phyloP scores from a whole-genome alignment of 805 yeast species.

The Kluyveromyces starmeri region DNA sequence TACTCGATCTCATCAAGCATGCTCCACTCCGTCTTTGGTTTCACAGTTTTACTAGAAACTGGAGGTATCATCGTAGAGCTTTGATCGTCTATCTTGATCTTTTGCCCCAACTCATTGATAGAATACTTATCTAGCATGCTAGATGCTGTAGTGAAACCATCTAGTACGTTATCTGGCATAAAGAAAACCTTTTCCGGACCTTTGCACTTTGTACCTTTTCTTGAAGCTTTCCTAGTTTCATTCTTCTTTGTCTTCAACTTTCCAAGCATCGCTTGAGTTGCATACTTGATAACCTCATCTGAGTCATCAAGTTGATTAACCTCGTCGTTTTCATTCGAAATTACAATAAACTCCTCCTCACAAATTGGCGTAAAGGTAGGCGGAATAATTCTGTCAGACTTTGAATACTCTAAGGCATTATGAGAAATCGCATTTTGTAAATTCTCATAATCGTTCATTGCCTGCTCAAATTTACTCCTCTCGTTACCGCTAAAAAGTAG shows the following conservation, averaged over 20 bases:
- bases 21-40: slow-evolving; percentile 2
- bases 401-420: slow-evolving; percentile 35
- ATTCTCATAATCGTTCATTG: slow-evolving; percentile 73
- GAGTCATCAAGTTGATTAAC: slow-evolving; percentile 46
- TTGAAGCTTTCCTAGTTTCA: slow-evolving; percentile 11
- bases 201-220: slow-evolving; percentile 7
- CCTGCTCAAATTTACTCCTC: slow-evolving; percentile 66
- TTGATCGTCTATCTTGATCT: not conserved
- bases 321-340: slow-evolving; percentile 63
- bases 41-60: not conserved
- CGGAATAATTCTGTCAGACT: slow-evolving; percentile 66
- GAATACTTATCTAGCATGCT: slow-evolving; percentile 33
- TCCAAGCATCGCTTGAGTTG: slow-evolving; percentile 54
- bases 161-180: slow-evolving; percentile 65
- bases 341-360: slow-evolving; percentile 45
- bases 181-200: slow-evolving; percentile 40
- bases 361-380: slow-evolving; percentile 44
- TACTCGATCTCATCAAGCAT: slow-evolving; percentile 8
- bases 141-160: slow-evolving; percentile 52
- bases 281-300: slow-evolving; percentile 59
- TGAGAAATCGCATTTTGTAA: slow-evolving; percentile 62
- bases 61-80: not conserved
- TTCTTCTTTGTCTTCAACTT: slow-evolving; percentile 19
- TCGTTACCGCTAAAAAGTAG: slow-evolving; percentile 72
- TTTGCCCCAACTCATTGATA: slow-evolving; percentile 5